Evolutionary conservation across 1,139 yeast species (phyloP).

Genomic region (Torulaspora pretoriensis): DNA sequence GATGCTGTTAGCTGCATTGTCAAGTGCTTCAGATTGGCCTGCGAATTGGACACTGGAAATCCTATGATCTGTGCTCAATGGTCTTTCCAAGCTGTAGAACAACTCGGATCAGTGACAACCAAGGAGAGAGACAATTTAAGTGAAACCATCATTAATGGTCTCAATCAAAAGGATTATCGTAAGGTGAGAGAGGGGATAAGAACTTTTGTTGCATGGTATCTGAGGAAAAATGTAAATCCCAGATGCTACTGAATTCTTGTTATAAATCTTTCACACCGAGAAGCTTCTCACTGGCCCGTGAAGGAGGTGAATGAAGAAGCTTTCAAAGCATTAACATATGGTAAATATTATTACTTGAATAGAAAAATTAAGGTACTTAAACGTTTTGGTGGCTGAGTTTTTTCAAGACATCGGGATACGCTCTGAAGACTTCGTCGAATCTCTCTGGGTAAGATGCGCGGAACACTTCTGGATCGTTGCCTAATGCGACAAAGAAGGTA

Average conservation of each 20-base stretch:
- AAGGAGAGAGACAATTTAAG: conserved; percentile 64
- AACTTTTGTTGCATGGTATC: conserved; percentile 79
- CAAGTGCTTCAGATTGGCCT: conserved; percentile 55
- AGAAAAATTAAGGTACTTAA: conserved; percentile 7
- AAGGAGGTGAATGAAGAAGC: no score
- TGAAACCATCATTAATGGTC: conserved; percentile 53
- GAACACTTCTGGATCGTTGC: conserved; percentile 83
- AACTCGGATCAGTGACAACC: conserved; percentile 52
- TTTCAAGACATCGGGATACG: conserved; percentile 71
- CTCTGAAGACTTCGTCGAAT: conserved; percentile 65
- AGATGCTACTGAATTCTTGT: conserved; percentile 36
- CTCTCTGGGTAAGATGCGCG: conserved; percentile 70
- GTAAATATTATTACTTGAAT: conserved; percentile 2
- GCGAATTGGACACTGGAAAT: conserved; percentile 32
- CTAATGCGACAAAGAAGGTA: conserved; percentile 81
- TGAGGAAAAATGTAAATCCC: conserved; percentile 67
- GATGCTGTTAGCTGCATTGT: conserved; percentile 76
- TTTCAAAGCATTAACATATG: background rate
- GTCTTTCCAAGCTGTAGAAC: conserved; percentile 53
- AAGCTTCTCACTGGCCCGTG: background rate
- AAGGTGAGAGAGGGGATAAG: conserved; percentile 64
- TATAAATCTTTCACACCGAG: conserved; percentile 8
- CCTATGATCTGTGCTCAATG: conserved; percentile 44
- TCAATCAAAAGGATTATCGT: conserved; percentile 67
- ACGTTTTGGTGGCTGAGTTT: conserved; percentile 42